Conservation (phyloP, 306 rosid species). For the Glycine soja region DNA sequence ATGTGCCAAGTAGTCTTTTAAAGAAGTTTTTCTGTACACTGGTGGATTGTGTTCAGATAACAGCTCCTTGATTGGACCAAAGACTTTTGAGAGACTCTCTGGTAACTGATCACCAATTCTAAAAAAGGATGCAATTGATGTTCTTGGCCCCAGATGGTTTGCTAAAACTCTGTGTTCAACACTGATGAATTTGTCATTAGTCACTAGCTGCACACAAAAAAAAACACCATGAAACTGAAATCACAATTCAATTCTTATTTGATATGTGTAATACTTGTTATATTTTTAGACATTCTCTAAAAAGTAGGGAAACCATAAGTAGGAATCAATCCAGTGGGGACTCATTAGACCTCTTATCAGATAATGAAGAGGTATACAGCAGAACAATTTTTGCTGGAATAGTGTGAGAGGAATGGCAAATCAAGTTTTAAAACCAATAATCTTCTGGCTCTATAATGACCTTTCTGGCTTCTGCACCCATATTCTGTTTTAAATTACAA, state of each 20-base stretch:
- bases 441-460: no score
- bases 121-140: constrained; percentile 40
- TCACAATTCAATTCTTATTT: not conserved
- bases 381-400: no score
- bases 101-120: not conserved
- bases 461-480: no score
- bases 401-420: no score
- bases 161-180: constrained; percentile 46
- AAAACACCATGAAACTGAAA: not conserved
- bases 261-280: not conserved
- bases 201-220: constrained; percentile 35
- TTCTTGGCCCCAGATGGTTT: constrained; percentile 43
- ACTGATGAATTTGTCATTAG: constrained; percentile 47
- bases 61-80: constrained; percentile 65
- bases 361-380: no score
- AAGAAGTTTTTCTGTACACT: constrained; percentile 47
- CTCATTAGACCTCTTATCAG: no score
- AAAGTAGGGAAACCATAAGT: not conserved
- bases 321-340: not conserved
- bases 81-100: constrained; percentile 1
- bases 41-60: constrained; percentile 59
- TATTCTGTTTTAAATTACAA: no score
- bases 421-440: no score
- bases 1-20: constrained; percentile 40
- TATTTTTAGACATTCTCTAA: not conserved